A percentile compares a stretch with the other conserved stretches of the same genome.
These are phyloP conservation scores for Phytopythium mirpurense DNA, from an alignment of 352 stramenopile species.

Conservation along the genomic window DNA sequence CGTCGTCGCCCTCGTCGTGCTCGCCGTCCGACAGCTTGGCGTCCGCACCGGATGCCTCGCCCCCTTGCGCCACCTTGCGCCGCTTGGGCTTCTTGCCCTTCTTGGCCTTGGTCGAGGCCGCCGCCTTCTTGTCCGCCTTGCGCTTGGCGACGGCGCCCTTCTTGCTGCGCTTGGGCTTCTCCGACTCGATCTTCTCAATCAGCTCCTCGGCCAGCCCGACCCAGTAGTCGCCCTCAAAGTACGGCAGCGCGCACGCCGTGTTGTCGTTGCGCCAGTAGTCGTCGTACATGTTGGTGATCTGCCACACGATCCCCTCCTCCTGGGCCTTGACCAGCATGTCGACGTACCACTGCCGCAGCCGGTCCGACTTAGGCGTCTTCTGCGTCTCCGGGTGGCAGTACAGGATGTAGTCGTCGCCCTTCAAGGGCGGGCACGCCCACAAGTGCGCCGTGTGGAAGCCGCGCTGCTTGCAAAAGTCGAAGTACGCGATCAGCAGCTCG, in stretches of 20 bases:
- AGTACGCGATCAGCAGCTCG: constrained; percentile 97
- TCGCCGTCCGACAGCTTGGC: constrained; percentile 36
- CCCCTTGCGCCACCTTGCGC: constrained; percentile 39
- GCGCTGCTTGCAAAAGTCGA: constrained; percentile 96
- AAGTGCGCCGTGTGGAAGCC: constrained; percentile 98
- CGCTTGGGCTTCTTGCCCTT: constrained; percentile 77
- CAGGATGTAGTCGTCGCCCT: constrained; percentile 99
- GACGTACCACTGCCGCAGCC: constrained; percentile 95
- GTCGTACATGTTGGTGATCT: constrained; percentile 97
- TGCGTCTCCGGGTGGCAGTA: constrained; percentile 99
- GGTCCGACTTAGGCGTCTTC: constrained; percentile 98
- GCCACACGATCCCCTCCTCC: constrained; percentile 87
- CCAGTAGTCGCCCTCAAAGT: constrained; percentile 89
- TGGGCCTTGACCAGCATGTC: constrained; percentile 87
- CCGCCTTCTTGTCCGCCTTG: constrained; percentile 63
- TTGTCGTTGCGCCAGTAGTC: constrained; percentile 90
- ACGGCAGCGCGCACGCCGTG: constrained; percentile 78
- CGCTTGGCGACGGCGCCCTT: constrained; percentile 51
- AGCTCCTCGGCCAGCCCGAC: constrained; percentile 82
- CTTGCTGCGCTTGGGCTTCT: constrained; percentile 80
- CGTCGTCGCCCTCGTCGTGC: constrained; percentile 29
- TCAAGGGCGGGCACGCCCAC: constrained; percentile 98
- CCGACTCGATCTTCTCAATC: constrained; percentile 85
- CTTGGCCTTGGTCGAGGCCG: constrained; percentile 51
- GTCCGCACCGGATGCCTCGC: not conserved